Base-by-base conservation (phyloP, 805 yeast genomes). In the Cyberlindnera petersonii region DNA sequence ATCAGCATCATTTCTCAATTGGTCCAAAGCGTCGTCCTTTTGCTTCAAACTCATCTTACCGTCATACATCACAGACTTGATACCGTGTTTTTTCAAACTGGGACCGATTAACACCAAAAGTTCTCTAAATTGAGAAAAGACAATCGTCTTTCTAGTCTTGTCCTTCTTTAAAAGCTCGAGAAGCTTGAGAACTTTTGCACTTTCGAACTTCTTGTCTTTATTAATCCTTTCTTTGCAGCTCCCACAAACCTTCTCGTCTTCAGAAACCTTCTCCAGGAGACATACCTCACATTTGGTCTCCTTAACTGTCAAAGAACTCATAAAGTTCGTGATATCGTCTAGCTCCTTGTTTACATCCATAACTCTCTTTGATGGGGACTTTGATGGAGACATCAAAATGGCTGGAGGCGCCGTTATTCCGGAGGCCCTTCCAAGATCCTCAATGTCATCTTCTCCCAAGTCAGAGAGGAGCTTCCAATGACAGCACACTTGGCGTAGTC, bases 81-180 rank as follows among this genome's bases (percentile, higher is more conserved):
- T 50, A 8, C 65, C 65, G 16, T 58, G 52, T 8, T 46, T 46
- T 9, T 47, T 41, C 20, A 71, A 50, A 28, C 50, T 44, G 0
- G 58, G 56, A 16, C 44, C 63, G 6, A 68, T 17, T 13, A 59
- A 33, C 5, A 53, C 52, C 23, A 71, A 54, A 55, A 68, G 49
- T 7, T 58, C 44, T 24, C 66, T 61, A 41, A 69, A 71, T 37
- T 66, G 69, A 8, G 77, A 71, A 44, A 71, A 71, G 2, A 71
- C 52, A 34, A 71, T 71, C 3, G 74, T 69, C 43, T 70, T 68
- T 18, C 73, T 60, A 11, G 28, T 34, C 11, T 55, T 51, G 16
- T 65, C 65, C 17, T 49, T 39, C 19, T 44, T 38, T 33, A 72
- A 48, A 5, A 72, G 56, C 28, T 53, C 46, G 18, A 68, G 33